Percentiles rank a stretch among this genome's conserved stretches.
These are phyloP conservation scores for Solanum piurae DNA, from an alignment of 257 asterid genomes.

Conservation along the genomic window DNA sequence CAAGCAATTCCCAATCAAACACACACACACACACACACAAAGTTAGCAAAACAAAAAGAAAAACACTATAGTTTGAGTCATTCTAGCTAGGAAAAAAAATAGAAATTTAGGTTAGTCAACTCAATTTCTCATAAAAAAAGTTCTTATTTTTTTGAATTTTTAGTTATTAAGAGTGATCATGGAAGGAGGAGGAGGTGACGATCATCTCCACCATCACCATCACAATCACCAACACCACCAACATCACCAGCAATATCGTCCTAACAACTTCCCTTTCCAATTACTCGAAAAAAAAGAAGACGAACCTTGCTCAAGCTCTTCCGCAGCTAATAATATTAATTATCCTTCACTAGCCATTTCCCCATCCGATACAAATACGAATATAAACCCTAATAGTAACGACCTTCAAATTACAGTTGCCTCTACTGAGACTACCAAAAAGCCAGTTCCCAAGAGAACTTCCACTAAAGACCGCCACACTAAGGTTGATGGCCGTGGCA, in stretches of 20 bases:
- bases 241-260: conserved; percentile 1
- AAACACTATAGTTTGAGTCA: not conserved
- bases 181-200: conserved; percentile 79
- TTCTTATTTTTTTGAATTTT: not conserved
- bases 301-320: conserved; percentile 21
- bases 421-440: conserved; percentile 42
- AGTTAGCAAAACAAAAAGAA: conserved; percentile 18
- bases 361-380: not conserved
- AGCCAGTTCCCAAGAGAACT: conserved; percentile 55
- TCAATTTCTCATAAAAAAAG: not conserved
- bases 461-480: conserved; percentile 96
- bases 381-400: conserved; percentile 28
- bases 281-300: conserved; percentile 74
- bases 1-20: not conserved
- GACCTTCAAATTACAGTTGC: conserved; percentile 15
- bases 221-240: conserved; percentile 23
- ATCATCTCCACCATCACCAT: conserved; percentile 48
- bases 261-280: conserved; percentile 66
- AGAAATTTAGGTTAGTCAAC: not conserved
- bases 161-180: conserved; percentile 34
- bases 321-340: conserved; percentile 4
- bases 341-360: conserved; percentile 30
- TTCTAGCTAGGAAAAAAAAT: not conserved
- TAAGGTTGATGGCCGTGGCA: conserved; percentile 83
- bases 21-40: not conserved